Percentiles rank a stretch among this genome's conserved stretches.
phyloP scores from a whole-genome alignment of 129 eudicot genomes.

The Flaveria trinervia region DNA sequence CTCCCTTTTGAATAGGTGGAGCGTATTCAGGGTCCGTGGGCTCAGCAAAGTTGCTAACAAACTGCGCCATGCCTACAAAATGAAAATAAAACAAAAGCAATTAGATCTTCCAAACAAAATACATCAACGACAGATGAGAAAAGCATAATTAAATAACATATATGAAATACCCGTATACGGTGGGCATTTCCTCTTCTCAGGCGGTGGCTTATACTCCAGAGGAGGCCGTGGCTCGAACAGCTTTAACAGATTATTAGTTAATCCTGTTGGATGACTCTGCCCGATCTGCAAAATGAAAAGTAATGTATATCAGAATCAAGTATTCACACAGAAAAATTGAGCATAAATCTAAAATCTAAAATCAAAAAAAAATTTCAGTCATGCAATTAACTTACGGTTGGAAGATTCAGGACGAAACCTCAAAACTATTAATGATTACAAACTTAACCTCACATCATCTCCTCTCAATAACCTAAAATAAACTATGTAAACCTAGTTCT shows the following conservation, averaged over 20 bases:
- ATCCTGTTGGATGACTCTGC: slow-evolving; percentile 97
- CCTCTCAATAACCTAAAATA: neutral
- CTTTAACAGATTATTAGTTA: slow-evolving; percentile 76
- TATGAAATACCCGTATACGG: slow-evolving; percentile 70
- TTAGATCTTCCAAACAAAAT: neutral
- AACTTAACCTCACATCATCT: neutral
- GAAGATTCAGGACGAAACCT: neutral
- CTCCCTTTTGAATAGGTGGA: slow-evolving; percentile 74
- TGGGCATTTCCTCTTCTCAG: slow-evolving; percentile 94
- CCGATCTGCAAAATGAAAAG: slow-evolving; percentile 69
- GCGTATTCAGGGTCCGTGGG: slow-evolving; percentile 86
- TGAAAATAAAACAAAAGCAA: neutral
- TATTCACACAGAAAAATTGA: neutral
- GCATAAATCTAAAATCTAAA: neutral
- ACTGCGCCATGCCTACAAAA: slow-evolving; percentile 74
- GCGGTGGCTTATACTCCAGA: slow-evolving; percentile 90
- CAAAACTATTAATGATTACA: neutral
- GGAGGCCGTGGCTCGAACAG: slow-evolving; percentile 98
- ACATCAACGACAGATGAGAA: neutral
- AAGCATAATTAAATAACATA: neutral
- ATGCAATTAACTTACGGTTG: neutral
- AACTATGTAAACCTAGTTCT: neutral
- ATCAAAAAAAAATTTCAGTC: neutral
- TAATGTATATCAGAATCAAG: slow-evolving; percentile 6
- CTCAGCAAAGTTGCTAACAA: slow-evolving; percentile 73